Evolutionary conservation across 495 filamentous ascomycete genomes (phyloP), one percentile per base, ranked within the genome.

Genomic region (Amphirosellinia nigrospora): DNA sequence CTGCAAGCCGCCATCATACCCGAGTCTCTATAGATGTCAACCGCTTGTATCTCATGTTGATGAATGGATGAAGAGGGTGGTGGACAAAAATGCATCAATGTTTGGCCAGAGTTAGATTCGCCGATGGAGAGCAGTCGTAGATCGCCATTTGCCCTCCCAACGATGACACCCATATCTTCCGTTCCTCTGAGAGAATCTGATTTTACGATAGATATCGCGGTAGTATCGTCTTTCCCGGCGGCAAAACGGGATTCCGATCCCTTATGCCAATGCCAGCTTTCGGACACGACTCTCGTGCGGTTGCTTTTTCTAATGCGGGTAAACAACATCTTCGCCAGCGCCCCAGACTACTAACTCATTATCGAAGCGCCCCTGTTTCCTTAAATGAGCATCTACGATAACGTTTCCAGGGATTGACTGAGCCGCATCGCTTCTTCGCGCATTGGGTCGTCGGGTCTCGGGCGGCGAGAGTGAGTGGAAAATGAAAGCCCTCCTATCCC

Each of bases 311-410:
- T 77, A 5, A 78, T 63, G 23, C 82, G 64, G 1, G 72, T 82
- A 6, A 6, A 81, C 74, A 4, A 84, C 64, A 43, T 84, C 79
- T 64, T 86, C 81, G 2, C 84, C 84, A 1, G 82, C 79, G 13
- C 84, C 84, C 79, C 80, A 83, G 1, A 80, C 76, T 1, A 84
- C 74, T 23, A 85, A 43, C 70, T 86, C 82, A 26, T 79, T 68
- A n/a, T 74, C 74, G 11, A 71, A 74, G 6, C 68, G 70, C 3
- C 76, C 76, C 11, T 34, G 36, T 19, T 71, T 75, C 15, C 75
- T 74, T 4, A 79, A 71, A 11, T 77, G 64, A 11, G 80, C 81
- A 55, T 83, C 82, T 10, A 85, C 73, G 21, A 84, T 74, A 15
- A 83, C 71, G 28, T 80, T 79, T 36, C 82, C 79, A 1, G 71